These are phyloP conservation scores for Leishmania mexicana DNA, from an alignment of 208 protist genomes.

Conservation along the genomic window DNA sequence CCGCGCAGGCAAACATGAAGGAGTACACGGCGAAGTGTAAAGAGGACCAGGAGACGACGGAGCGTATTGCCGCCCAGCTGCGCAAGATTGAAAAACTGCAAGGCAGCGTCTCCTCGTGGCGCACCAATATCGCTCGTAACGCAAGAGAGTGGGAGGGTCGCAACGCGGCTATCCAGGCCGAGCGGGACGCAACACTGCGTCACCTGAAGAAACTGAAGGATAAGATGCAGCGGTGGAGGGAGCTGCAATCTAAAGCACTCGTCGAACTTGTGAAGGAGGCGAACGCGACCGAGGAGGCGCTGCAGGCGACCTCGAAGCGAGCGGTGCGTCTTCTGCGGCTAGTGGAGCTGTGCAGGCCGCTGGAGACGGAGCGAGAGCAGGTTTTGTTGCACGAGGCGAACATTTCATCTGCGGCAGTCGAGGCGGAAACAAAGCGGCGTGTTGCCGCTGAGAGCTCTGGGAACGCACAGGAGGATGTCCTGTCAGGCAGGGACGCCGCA, in stretches of 20 bases:
- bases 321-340: constrained; percentile 93
- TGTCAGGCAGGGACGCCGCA: constrained; percentile 7
- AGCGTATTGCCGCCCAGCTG: constrained; percentile 88
- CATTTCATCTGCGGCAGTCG: constrained; percentile 65
- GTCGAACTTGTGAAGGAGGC: constrained; percentile 92
- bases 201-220: constrained; percentile 94
- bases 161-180: constrained; percentile 90
- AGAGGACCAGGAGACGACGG: constrained; percentile 92
- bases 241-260: constrained; percentile 83
- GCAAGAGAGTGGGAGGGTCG: constrained; percentile 92
- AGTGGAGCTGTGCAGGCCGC: constrained; percentile 91
- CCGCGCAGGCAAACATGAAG: constrained; percentile 94
- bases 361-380: constrained; percentile 97
- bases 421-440: constrained; percentile 67
- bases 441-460: constrained; percentile 47
- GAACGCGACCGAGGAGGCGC: constrained; percentile 69
- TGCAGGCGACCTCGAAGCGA: constrained; percentile 67
- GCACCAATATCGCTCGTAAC: constrained; percentile 89
- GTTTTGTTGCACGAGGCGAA: constrained; percentile 91
- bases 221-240: constrained; percentile 94
- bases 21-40: constrained; percentile 96
- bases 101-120: constrained; percentile 90
- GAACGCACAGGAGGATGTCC: constrained; percentile 25
- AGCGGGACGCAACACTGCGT: constrained; percentile 90
- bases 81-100: constrained; percentile 95